Percentiles rank a stretch among this genome's conserved stretches.
Evolutionary conservation across 306 rosid genomes (phyloP).

Genomic region (Comarum palustre): DNA sequence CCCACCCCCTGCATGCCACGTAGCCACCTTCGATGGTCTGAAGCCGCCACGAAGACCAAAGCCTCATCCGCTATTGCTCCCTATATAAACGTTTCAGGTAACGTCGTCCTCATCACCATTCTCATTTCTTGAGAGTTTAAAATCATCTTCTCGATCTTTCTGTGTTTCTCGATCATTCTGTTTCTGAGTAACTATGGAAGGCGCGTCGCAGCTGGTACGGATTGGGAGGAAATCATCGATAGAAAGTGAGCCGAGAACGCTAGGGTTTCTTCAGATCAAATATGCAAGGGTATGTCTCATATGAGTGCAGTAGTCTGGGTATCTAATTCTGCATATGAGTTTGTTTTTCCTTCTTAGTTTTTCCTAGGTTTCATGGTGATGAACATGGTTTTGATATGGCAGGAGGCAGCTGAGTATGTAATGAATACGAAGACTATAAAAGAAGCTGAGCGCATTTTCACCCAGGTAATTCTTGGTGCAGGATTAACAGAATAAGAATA

Average conservation of each 20-base stretch:
- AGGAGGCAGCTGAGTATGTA: conserved; percentile 62
- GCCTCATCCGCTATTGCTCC: neutral
- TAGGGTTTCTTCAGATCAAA: conserved; percentile 47
- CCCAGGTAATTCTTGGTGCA: conserved; percentile 37
- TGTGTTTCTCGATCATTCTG: neutral
- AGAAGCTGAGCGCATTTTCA: conserved; percentile 69
- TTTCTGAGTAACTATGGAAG: conserved; percentile 15
- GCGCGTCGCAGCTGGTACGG: conserved; percentile 17
- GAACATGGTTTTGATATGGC: neutral
- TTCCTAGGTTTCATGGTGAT: neutral
- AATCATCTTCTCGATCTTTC: too few relatives aligned
- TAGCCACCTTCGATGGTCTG: neutral
- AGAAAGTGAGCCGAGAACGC: conserved; percentile 77
- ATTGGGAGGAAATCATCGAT: conserved; percentile 64
- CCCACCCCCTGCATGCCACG: neutral
- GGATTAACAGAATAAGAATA: too few relatives aligned
- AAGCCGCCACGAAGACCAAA: neutral
- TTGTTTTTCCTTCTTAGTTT: neutral
- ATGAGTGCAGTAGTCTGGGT: too few relatives aligned
- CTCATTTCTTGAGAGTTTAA: neutral
- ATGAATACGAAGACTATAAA: conserved; percentile 47
- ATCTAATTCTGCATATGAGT: neutral
- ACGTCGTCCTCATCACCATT: neutral
- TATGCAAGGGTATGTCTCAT: conserved; percentile 51
- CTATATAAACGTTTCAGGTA: neutral